Evolutionary conservation across 1,284 basidiomycete genomes (phyloP).

Genomic region (Takashimella tepidaria): DNA sequence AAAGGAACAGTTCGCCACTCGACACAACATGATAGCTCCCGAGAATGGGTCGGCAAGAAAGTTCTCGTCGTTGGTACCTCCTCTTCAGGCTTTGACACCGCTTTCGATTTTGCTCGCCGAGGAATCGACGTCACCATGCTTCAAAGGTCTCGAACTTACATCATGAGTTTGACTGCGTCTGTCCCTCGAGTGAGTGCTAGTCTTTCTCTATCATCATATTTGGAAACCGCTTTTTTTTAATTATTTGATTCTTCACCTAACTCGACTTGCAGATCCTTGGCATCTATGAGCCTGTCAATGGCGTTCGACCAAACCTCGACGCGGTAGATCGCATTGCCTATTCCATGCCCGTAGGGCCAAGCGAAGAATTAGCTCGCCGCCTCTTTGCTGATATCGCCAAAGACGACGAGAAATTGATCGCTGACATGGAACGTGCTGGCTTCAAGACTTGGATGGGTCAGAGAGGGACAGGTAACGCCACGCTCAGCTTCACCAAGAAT

Average conservation of each 20-base stretch:
- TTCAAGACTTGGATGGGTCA: slow-evolving; percentile 39
- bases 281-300: slow-evolving; percentile 43
- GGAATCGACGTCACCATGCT: slow-evolving; percentile 58
- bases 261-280: slow-evolving; percentile 35
- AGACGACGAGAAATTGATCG: slow-evolving; percentile 50
- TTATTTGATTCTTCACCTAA: not conserved
- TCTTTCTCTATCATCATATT: too few species aligned
- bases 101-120: slow-evolving; percentile 50
- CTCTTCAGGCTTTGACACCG: slow-evolving; percentile 54
- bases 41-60: slow-evolving; percentile 55
- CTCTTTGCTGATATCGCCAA: slow-evolving; percentile 14
- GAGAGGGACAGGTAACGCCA: slow-evolving; percentile 17
- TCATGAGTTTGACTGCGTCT: slow-evolving; percentile 54
- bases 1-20: slow-evolving; percentile 55
- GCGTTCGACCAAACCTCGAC: slow-evolving; percentile 51
- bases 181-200: slow-evolving; percentile 20
- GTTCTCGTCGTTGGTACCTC: slow-evolving; percentile 60
- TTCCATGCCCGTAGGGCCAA: slow-evolving; percentile 30
- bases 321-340: slow-evolving; percentile 51
- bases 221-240: too few species aligned
- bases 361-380: slow-evolving; percentile 25
- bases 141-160: slow-evolving; percentile 59
- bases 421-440: slow-evolving; percentile 55
- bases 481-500: slow-evolving; percentile 24
- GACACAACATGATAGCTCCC: slow-evolving; percentile 51